Evolutionary conservation across 2,329 filamentous ascomycete genomes (phyloP), one percentile per base, ranked within the genome.

Genomic region (Fusarium chuoi): DNA sequence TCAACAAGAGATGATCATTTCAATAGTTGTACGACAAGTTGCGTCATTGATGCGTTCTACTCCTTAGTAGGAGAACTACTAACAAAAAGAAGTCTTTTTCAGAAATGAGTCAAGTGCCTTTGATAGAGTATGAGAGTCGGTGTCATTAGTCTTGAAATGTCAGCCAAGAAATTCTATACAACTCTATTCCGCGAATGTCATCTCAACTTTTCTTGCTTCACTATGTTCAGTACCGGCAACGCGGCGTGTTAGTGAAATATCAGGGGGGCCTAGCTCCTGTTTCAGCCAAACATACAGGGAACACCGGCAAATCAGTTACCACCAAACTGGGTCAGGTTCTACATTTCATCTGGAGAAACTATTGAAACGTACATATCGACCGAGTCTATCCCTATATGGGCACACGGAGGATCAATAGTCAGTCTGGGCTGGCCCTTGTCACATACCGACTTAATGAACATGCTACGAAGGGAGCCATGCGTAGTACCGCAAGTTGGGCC

Each of bases 191-290:
- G 20, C 35, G 28, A 11, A n/a, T 38, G 10, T 18, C 35, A 38
- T 26, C 28, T 41, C 28, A 49, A 36, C 14, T 66, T 30, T 20
- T 7, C 30, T 30, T 61, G 3, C n/a, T 48, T 20, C 22, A 15
- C 12, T 35, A 30, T 59, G n/a, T 28, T 38, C 38, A 38, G 49
- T 36, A 13, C 26, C 57, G 59, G 60, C 36, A 55, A 26, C 24
- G n/a, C 68, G 48, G 62, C n/a, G 56, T 49, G 12, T 39, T 42
- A 36, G n/a, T 72, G 38, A 69, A 64, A 73, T 73, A 66, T 73
- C 63, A 74, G 71, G 71, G 71, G 71, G 52, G n/a, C 24, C 45
- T 46, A 57, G 68, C 64, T 70, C 55, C 44, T 66, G 71, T 75
- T 74, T 74, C 71, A 74, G 57, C 54, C 68, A 36, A 28, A 59